Evolutionary conservation across 1,139 yeast species (phyloP).

Genomic region (Tardiomyces depauwii): DNA sequence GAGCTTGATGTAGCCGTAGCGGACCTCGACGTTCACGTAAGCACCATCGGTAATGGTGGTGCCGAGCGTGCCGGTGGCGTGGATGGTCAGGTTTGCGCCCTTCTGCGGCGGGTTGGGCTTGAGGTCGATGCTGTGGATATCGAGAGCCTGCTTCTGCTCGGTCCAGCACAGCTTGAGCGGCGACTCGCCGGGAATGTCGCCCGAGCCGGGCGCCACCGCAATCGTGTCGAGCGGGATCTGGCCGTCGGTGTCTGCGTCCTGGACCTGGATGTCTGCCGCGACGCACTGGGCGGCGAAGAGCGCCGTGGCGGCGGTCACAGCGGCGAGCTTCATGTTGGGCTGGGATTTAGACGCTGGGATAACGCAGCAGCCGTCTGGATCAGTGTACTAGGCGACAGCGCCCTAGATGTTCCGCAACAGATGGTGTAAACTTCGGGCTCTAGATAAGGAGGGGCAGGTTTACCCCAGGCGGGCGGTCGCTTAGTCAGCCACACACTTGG

Average conservation of each 20-base stretch:
- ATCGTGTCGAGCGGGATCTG: background rate
- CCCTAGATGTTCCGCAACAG: no score
- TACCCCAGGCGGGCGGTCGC: no score
- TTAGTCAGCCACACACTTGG: no score
- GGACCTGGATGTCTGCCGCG: background rate
- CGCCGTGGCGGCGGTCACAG: background rate
- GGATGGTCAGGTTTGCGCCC: conserved; percentile 67
- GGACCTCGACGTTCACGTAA: conserved; percentile 85
- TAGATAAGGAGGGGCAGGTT: no score
- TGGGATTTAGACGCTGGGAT: background rate
- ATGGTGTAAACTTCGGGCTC: no score
- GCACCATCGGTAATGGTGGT: conserved; percentile 66
- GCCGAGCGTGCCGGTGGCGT: conserved; percentile 55
- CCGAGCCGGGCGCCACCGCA: background rate
- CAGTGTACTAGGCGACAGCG: no score
- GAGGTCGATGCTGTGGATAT: conserved; percentile 47
- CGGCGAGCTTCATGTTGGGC: background rate
- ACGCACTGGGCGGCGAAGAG: background rate
- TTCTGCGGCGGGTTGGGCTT: conserved; percentile 82
- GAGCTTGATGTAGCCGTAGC: conserved; percentile 82
- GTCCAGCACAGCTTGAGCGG: conserved; percentile 74
- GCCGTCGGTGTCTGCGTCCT: background rate
- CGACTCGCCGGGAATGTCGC: conserved; percentile 69
- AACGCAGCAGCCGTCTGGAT: no score
- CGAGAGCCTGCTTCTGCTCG: conserved; percentile 48